A percentile compares a stretch with the other conserved stretches of the same genome.
These are phyloP conservation scores for Boletales sp. DNA, from an alignment of 768 basidiomycete species.

Conservation along the genomic window DNA sequence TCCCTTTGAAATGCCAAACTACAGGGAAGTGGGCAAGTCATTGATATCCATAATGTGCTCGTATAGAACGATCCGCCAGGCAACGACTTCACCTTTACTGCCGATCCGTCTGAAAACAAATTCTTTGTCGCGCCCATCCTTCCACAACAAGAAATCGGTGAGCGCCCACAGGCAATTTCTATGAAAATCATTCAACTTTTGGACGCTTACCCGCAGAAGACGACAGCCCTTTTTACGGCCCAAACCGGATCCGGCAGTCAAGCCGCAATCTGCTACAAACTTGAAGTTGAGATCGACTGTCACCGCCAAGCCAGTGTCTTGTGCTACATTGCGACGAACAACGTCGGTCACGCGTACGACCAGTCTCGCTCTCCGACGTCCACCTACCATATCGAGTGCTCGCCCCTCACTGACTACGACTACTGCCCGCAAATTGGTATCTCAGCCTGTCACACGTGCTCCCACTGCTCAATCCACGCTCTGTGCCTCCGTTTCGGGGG, in stretches of 20 bases:
- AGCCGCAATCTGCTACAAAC: conserved; percentile 7
- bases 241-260: conserved; percentile 5
- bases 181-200: background rate
- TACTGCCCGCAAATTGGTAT: conserved; percentile 3
- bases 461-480: conserved; percentile 20
- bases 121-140: conserved; percentile 21
- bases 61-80: conserved; percentile 29
- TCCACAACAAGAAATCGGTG: conserved; percentile 23
- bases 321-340: conserved; percentile 9
- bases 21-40: conserved; percentile 36
- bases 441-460: conserved; percentile 21
- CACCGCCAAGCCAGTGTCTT: conserved; percentile 1
- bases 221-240: conserved; percentile 23
- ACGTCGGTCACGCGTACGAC: background rate
- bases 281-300: background rate
- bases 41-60: conserved; percentile 37
- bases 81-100: conserved; percentile 17
- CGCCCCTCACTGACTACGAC: conserved; percentile 5
- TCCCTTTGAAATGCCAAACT: conserved; percentile 49
- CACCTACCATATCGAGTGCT: conserved; percentile 1
- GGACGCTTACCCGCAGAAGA: conserved; percentile 16
- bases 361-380: conserved; percentile 4
- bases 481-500: conserved; percentile 11
- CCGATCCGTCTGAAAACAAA: conserved; percentile 14
- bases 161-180: background rate